Evolutionary conservation across 257 asterid genomes (phyloP).

Genomic region (Catharanthus roseus): DNA sequence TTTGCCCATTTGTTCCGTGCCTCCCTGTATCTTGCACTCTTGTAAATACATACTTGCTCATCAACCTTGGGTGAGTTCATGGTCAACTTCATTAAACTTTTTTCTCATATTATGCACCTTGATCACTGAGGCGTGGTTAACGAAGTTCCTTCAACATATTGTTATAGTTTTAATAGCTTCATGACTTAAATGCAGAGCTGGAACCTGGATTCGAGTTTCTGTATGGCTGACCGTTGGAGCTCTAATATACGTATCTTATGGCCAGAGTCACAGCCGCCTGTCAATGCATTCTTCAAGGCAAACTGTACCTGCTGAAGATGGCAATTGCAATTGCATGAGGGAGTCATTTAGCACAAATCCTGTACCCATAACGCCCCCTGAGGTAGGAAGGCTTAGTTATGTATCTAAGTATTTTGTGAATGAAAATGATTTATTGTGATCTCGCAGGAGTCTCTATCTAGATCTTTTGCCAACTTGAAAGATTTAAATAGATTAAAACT

Average conservation of each 20-base stretch:
- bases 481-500: not conserved
- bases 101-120: not conserved
- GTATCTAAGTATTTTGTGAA: not conserved
- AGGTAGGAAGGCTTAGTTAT: too few relatives aligned
- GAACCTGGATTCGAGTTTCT: slow-evolving; percentile 32
- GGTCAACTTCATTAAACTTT: not conserved
- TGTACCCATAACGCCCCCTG: not conserved
- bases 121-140: not conserved
- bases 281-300: slow-evolving; percentile 3
- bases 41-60: slow-evolving; percentile 30
- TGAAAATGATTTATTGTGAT: not conserved
- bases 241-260: slow-evolving; percentile 28
- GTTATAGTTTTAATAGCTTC: not conserved
- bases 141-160: not conserved
- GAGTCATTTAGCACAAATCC: not conserved
- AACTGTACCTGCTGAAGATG: slow-evolving; percentile 6
- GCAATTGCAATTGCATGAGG: not conserved
- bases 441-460: not conserved
- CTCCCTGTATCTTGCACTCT: slow-evolving; percentile 26
- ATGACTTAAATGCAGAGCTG: slow-evolving; percentile 17
- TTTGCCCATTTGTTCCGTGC: slow-evolving; percentile 36
- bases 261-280: slow-evolving; percentile 33
- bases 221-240: slow-evolving; percentile 31
- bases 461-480: not conserved
- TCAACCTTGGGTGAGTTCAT: slow-evolving; percentile 35